Conservation (phyloP, 2,329 filamentous ascomycete genomes). For the Seiridium cupressi region DNA sequence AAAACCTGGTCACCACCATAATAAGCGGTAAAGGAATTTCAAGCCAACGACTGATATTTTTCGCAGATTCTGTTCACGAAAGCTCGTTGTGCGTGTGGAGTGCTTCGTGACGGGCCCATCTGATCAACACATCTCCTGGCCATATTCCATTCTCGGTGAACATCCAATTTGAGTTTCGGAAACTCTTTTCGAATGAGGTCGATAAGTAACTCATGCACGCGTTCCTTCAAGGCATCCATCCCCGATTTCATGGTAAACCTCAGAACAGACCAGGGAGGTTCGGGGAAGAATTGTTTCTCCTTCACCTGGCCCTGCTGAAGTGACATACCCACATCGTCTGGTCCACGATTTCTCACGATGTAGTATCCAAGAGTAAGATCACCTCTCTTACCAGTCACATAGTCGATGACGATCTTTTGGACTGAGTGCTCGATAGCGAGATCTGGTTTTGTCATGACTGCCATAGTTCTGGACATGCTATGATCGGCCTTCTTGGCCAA, state of each 20-base stretch:
- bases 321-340: slow-evolving; percentile 34
- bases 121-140: slow-evolving; percentile 11
- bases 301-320: slow-evolving; percentile 26
- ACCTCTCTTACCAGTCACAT: slow-evolving; percentile 37
- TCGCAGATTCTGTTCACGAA: slow-evolving; percentile 27
- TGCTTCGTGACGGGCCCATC: slow-evolving; percentile 23
- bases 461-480: slow-evolving; percentile 27
- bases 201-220: slow-evolving; percentile 35
- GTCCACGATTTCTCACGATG: slow-evolving; percentile 45
- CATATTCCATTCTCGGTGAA: slow-evolving; percentile 14
- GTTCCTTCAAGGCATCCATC: slow-evolving; percentile 29
- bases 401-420: slow-evolving; percentile 36
- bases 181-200: slow-evolving; percentile 36
- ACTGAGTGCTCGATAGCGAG: slow-evolving; percentile 41
- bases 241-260: slow-evolving; percentile 27
- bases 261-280: slow-evolving; percentile 32
- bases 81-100: slow-evolving; percentile 20
- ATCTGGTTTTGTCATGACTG: slow-evolving; percentile 50
- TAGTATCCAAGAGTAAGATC: slow-evolving; percentile 46
- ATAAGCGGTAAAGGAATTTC: slow-evolving; percentile 22
- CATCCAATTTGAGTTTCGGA: slow-evolving; percentile 23
- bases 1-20: slow-evolving; percentile 20
- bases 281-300: slow-evolving; percentile 37
- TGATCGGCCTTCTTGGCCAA: slow-evolving; percentile 31
- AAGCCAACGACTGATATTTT: slow-evolving; percentile 20